A percentile compares a stretch with the other conserved stretches of the same genome.
Conservation (phyloP, 2,329 filamentous ascomycete species). For the Claviceps maximensis region DNA sequence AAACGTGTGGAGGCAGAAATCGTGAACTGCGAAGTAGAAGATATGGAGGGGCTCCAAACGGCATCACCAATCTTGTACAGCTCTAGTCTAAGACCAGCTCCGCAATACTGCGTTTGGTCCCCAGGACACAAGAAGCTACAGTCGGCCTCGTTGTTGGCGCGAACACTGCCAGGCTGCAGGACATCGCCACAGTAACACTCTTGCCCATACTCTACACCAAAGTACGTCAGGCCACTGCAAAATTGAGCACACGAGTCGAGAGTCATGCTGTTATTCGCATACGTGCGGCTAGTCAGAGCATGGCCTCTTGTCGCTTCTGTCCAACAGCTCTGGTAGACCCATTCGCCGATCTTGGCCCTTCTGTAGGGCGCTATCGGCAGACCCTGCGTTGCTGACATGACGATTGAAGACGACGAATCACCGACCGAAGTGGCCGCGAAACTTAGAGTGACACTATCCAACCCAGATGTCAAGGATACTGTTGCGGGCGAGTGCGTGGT, state of each 20-base stretch:
- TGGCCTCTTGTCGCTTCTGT: constrained; percentile 19
- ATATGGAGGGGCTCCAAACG: neutral
- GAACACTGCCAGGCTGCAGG: constrained; percentile 15
- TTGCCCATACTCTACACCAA: constrained; percentile 24
- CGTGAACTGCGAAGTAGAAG: neutral
- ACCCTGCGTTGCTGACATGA: constrained; percentile 9
- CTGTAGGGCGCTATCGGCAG: constrained; percentile 15
- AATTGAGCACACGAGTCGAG: constrained; percentile 20
- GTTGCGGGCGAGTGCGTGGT: constrained; percentile 14
- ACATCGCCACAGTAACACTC: constrained; percentile 25
- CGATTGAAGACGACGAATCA: constrained; percentile 3
- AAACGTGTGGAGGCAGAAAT: neutral
- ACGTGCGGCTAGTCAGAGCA: constrained; percentile 17
- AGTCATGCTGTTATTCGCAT: constrained; percentile 20
- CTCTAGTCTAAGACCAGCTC: constrained; percentile 18
- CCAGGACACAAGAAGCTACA: constrained; percentile 24
- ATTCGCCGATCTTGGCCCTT: constrained; percentile 15
- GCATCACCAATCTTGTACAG: constrained; percentile 18
- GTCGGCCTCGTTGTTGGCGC: constrained; percentile 16
- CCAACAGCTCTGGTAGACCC: constrained; percentile 24
- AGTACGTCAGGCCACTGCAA: constrained; percentile 21
- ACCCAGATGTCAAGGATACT: neutral
- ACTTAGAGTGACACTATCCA: neutral
- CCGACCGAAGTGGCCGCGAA: neutral
- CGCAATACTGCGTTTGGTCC: constrained; percentile 18